These are phyloP conservation scores for Barnettozyma vustinii DNA, from an alignment of 805 yeast genomes.

Conservation along the genomic window DNA sequence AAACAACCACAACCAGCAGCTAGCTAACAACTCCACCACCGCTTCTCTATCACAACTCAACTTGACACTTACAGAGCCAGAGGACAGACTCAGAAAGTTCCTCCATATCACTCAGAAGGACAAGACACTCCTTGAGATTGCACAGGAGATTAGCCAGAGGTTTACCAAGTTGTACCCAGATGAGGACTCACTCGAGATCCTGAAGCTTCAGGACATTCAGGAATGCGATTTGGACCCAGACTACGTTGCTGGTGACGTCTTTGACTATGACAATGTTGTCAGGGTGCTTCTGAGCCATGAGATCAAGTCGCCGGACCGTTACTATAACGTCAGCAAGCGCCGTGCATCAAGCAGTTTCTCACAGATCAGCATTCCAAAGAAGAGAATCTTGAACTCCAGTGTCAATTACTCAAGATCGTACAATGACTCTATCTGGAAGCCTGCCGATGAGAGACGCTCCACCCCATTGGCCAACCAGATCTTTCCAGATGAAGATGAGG, in stretches of 20 bases:
- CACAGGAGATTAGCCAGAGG: conserved; percentile 49
- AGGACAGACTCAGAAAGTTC: conserved; percentile 42
- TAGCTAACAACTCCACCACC: conserved; percentile 2
- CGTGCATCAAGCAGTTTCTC: conserved; percentile 21
- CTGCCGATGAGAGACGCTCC: conserved; percentile 25
- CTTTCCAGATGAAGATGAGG: conserved; percentile 25
- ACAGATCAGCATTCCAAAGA: conserved; percentile 24
- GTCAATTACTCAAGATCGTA: conserved; percentile 2
- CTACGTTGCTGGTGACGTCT: conserved; percentile 58
- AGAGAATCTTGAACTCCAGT: conserved; percentile 11
- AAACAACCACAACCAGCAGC: conserved; percentile 1
- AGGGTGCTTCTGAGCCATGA: conserved; percentile 41
- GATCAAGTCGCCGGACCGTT: conserved; percentile 23
- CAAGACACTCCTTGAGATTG: conserved; percentile 42
- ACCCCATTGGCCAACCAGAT: conserved; percentile 37
- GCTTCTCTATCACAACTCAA: neutral
- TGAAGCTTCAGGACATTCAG: conserved; percentile 60
- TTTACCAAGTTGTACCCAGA: conserved; percentile 62
- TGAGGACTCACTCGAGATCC: conserved; percentile 47
- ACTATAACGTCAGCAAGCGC: conserved; percentile 15
- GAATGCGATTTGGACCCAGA: conserved; percentile 80
- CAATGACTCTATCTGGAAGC: conserved; percentile 14
- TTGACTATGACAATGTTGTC: conserved; percentile 43
- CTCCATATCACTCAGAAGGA: conserved; percentile 54
- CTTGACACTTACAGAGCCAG: conserved; percentile 20